Conservation (phyloP, 495 filamentous ascomycete genomes). For the Lasiosphaeriaceae sp. region DNA sequence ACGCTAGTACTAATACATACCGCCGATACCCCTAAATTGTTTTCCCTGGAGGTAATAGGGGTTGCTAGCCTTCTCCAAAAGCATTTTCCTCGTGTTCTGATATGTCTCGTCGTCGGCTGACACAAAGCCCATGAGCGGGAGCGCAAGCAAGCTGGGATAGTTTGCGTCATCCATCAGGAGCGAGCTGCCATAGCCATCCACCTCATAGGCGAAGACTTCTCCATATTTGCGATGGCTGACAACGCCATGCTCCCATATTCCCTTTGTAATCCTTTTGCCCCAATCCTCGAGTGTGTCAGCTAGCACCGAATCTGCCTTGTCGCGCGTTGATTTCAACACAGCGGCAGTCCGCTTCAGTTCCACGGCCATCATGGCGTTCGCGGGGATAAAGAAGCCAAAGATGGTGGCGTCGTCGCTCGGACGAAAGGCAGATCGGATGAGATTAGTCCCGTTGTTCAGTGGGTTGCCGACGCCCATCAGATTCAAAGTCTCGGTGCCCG, state of each 20-base stretch:
- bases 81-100: constrained; percentile 87
- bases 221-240: constrained; percentile 80
- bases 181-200: constrained; percentile 88
- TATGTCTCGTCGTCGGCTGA: constrained; percentile 64
- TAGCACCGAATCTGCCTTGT: constrained; percentile 40
- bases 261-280: constrained; percentile 64
- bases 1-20: constrained; percentile 29
- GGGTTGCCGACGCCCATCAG: constrained; percentile 86
- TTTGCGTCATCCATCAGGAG: constrained; percentile 99
- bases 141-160: constrained; percentile 79
- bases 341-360: constrained; percentile 75
- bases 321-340: constrained; percentile 58
- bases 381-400: constrained; percentile 90
- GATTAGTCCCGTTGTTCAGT: constrained; percentile 74
- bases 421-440: constrained; percentile 88
- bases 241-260: constrained; percentile 85
- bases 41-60: constrained; percentile 82
- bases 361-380: constrained; percentile 93
- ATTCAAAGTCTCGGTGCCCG: constrained; percentile 86
- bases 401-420: constrained; percentile 98
- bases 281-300: constrained; percentile 56
- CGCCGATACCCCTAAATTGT: constrained; percentile 86
- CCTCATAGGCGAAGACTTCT: constrained; percentile 91
- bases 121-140: constrained; percentile 86
- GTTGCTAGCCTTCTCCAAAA: constrained; percentile 73